phyloP scores from a whole-genome alignment of 805 yeast genomes.

The Candida hungchunana region DNA sequence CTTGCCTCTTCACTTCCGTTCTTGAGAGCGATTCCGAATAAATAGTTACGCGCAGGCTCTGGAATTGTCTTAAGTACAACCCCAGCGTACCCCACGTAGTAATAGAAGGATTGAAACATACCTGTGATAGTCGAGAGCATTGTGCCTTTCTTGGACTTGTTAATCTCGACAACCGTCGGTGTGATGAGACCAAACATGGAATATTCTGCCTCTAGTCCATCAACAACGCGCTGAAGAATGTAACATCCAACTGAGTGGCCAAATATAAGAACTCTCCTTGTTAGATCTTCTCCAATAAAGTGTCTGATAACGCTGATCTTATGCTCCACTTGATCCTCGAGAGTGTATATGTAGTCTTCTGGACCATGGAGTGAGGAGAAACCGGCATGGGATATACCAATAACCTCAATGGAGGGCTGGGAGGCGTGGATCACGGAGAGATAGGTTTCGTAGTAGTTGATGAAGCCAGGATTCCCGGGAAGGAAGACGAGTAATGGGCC shows the following conservation, averaged over 20 bases:
- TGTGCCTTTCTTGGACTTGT: slow-evolving; percentile 39
- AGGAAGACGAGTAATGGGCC: slow-evolving; percentile 48
- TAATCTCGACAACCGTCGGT: slow-evolving; percentile 66
- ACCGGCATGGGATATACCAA: slow-evolving; percentile 67
- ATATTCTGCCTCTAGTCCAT: slow-evolving; percentile 26
- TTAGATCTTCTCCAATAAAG: slow-evolving; percentile 19
- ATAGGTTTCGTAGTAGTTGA: slow-evolving; percentile 58
- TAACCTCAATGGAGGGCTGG: slow-evolving; percentile 44
- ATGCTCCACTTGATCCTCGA: slow-evolving; percentile 57
- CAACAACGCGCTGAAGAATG: slow-evolving; percentile 50
- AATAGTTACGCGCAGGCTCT: slow-evolving; percentile 7
- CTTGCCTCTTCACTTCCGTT: slow-evolving; percentile 12
- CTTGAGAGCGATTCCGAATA: slow-evolving; percentile 9
- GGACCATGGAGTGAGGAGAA: slow-evolving; percentile 27
- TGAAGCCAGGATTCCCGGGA: slow-evolving; percentile 78
- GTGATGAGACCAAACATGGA: slow-evolving; percentile 56
- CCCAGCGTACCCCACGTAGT: slow-evolving; percentile 28
- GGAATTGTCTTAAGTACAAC: slow-evolving; percentile 25
- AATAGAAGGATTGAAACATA: slow-evolving; percentile 28
- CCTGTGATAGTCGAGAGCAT: slow-evolving; percentile 27
- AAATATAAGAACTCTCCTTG: slow-evolving; percentile 41
- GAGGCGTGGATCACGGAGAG: slow-evolving; percentile 37
- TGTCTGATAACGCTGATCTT: slow-evolving; percentile 46
- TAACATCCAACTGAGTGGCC: slow-evolving; percentile 76
- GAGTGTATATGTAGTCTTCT: slow-evolving; percentile 29